Evolutionary conservation across 2,329 filamentous ascomycete genomes (phyloP), one percentile per base, ranked within the genome.

Genomic region (Incumbomyces lentus): DNA sequence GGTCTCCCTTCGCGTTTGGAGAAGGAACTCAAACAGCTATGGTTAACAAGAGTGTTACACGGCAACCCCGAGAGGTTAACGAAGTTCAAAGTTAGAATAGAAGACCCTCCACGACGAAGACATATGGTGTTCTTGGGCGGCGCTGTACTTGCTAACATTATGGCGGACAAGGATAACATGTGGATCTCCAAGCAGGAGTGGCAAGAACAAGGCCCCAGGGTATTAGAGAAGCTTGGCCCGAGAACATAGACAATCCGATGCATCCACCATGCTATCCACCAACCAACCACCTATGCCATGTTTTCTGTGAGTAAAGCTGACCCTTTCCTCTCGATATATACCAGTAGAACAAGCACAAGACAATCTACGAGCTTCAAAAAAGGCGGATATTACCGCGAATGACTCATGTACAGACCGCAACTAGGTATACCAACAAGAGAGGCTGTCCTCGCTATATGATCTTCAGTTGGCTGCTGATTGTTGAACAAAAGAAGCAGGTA

Each of bases 101-200:
- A 98, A 67, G 92, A 98, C 66, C 92, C 92, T 43, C 92, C 92
- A 30, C 79, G 92, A 69, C 79, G 92, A 71, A 78, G 90, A 68
- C 92, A 98, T 73, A 96, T 98, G 89, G 92, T 98, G n/a, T 96
- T 98, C 76, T 70, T 98, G 47, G 92, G 92, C 49, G 92, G 92
- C 58, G 92, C 92, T 19, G 92, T 98, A 52, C 73, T 98, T 60
- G 92, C 92, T 58, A 96, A 96, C 65, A 93, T 98, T 32, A 96
- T 98, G 84, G 89, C 92, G 38, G 89, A 96, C 70, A 96, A 95
- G 72, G 87, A 95, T 66, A 85, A 83, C 65, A 96, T 96, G 92
- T 98, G 92, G 92, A 89, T 98, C 61, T 85, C 84, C 58, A 95
- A 95, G 75, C 77, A 85, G 61, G 92, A 98, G 69, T 98, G 92